Conservation (phyloP, 2,329 filamentous ascomycete species). For the Scolecobasidium constrictum region DNA sequence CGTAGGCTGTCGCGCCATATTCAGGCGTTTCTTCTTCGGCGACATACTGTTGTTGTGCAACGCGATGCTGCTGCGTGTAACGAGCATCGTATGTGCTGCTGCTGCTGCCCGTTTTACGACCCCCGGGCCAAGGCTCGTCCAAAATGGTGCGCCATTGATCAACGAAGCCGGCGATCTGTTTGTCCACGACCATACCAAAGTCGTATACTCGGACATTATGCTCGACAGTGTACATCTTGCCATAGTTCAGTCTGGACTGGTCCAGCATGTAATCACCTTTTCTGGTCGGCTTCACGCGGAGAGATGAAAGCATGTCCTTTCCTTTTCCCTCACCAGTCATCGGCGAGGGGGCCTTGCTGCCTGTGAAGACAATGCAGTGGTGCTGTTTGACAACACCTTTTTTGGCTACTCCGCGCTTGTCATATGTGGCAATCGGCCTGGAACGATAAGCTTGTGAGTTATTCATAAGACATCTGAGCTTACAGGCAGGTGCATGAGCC, state of each 20-base stretch:
- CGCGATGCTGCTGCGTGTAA: too few species aligned
- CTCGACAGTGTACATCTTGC: conserved; percentile 18
- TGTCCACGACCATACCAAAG: conserved; percentile 15
- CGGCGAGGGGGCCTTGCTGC: conserved; percentile 4
- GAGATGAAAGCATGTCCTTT: conserved; percentile 11
- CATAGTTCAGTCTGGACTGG: conserved; percentile 16
- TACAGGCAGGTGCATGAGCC: not conserved
- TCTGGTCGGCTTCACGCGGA: conserved; percentile 10
- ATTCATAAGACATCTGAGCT: too few species aligned
- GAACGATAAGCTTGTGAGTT: not conserved
- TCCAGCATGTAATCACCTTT: conserved; percentile 11
- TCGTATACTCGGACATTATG: conserved; percentile 19
- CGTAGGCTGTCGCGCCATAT: too few species aligned
- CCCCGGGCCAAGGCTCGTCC: too few species aligned
- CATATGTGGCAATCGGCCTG: conserved; percentile 18
- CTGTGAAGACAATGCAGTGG: conserved; percentile 17
- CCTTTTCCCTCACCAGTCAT: conserved; percentile 10
- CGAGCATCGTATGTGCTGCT: too few species aligned
- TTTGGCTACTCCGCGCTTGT: conserved; percentile 13
- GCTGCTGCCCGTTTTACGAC: too few species aligned
- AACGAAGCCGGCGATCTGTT: not conserved
- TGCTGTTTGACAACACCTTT: conserved; percentile 13
- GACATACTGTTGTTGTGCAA: too few species aligned
- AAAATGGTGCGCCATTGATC: not conserved
- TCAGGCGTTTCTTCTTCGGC: too few species aligned